Evolutionary conservation across 2,329 filamentous ascomycete genomes (phyloP).

Genomic region (Talaromyces rugulosus): DNA sequence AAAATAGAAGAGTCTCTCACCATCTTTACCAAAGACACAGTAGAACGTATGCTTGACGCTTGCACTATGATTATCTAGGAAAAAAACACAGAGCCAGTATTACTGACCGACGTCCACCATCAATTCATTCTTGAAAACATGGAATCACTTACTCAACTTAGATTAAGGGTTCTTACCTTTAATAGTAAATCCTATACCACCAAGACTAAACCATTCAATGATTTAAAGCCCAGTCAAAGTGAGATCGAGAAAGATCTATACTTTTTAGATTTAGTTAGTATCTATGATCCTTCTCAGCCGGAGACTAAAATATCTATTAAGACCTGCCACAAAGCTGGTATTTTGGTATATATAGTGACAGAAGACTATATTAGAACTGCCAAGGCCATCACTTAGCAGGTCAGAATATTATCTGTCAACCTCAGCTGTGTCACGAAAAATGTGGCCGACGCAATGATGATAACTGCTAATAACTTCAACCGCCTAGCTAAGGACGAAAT

Average conservation of each 20-base stretch:
- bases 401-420: conserved; percentile 67
- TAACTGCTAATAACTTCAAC: conserved; percentile 75
- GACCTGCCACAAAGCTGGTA: conserved; percentile 68
- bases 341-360: conserved; percentile 79
- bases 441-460: conserved; percentile 57
- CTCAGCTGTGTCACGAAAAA: conserved; percentile 61
- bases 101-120: conserved; percentile 52
- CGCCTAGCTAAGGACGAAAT: conserved; percentile 64
- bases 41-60: conserved; percentile 60
- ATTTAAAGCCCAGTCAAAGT: background rate
- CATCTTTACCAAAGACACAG: conserved; percentile 58
- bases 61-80: conserved; percentile 53
- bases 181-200: conserved; percentile 45
- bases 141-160: conserved; percentile 62
- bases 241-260: conserved; percentile 48
- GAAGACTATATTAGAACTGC: conserved; percentile 78
- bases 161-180: conserved; percentile 65
- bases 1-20: conserved; percentile 42
- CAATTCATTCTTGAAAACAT: conserved; percentile 62
- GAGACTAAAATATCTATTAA: conserved; percentile 71
- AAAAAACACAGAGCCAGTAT: conserved; percentile 29
- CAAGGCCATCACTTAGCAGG: conserved; percentile 71
- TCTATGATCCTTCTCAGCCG: conserved; percentile 79
- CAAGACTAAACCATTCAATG: conserved; percentile 2
- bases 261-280: conserved; percentile 76